phyloP scores from a whole-genome alignment of 345 rosid genomes.

The Citrus maxima region DNA sequence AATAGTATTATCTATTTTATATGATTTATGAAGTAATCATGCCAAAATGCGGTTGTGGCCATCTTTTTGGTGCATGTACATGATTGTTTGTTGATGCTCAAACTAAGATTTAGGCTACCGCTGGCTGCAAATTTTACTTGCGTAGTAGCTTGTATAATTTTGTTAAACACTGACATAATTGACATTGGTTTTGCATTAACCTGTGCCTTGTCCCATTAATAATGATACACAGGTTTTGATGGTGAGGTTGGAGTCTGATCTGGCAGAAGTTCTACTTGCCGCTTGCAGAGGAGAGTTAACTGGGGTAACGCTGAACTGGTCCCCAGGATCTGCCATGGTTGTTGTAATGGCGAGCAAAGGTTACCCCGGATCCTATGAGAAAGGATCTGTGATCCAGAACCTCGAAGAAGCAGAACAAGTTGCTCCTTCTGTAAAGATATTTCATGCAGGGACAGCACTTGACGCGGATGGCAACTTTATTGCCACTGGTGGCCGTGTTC shows the following conservation, averaged over 20 bases:
- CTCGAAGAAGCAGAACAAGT: conserved; percentile 75
- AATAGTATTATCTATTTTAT: background rate
- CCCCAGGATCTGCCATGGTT: conserved; percentile 86
- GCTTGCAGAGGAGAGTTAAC: conserved; percentile 76
- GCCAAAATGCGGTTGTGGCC: background rate
- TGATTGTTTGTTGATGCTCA: background rate
- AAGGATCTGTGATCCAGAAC: conserved; percentile 63
- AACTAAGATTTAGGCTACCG: background rate
- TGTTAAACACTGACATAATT: background rate
- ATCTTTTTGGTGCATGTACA: background rate
- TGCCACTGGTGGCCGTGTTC: conserved; percentile 88
- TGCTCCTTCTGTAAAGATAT: conserved; percentile 62
- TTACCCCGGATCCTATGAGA: conserved; percentile 80
- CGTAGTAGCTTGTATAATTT: background rate
- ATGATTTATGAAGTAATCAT: background rate
- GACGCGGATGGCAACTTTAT: conserved; percentile 59
- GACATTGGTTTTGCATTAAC: background rate
- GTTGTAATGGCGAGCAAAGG: conserved; percentile 97
- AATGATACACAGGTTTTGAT: conserved; percentile 58
- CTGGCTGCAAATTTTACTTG: background rate
- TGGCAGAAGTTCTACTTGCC: conserved; percentile 74
- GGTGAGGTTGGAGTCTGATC: conserved; percentile 84
- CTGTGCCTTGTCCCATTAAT: background rate
- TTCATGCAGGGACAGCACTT: conserved; percentile 78
- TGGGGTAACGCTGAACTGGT: conserved; percentile 69